Evolutionary conservation across 352 stramenopile species (phyloP).

Genomic region (Phytophthora cajani): DNA sequence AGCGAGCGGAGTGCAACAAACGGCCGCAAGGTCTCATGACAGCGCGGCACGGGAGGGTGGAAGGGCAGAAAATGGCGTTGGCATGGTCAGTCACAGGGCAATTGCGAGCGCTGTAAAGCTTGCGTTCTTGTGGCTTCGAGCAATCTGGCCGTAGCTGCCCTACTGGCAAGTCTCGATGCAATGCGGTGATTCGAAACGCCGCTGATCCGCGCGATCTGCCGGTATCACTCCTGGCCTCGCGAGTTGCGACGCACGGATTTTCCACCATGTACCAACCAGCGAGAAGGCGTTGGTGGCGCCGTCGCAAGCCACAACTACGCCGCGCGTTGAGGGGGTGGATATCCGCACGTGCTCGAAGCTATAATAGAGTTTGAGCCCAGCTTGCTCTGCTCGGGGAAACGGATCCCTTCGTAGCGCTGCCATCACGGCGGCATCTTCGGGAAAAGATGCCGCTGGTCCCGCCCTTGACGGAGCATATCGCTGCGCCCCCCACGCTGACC

Average conservation of each 20-base stretch:
- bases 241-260: background rate
- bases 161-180: background rate
- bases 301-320: slow-evolving; percentile 7
- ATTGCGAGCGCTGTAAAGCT: background rate
- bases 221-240: background rate
- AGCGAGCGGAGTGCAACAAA: slow-evolving; percentile 11
- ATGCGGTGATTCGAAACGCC: slow-evolving; percentile 27
- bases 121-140: slow-evolving; percentile 8
- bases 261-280: slow-evolving; percentile 4
- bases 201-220: background rate
- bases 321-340: background rate
- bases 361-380: slow-evolving; percentile 7
- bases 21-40: slow-evolving; percentile 9
- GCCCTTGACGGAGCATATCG: slow-evolving; percentile 2
- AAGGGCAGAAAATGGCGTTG: slow-evolving; percentile 33
- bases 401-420: slow-evolving; percentile 10
- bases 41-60: slow-evolving; percentile 2
- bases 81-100: slow-evolving; percentile 20
- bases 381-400: slow-evolving; percentile 1
- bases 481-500: slow-evolving; percentile 3
- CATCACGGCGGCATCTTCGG: background rate
- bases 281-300: slow-evolving; percentile 5
- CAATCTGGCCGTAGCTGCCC: background rate
- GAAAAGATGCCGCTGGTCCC: slow-evolving; percentile 1
- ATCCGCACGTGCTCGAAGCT: background rate